Conservation (phyloP, 306 rosid genomes). For the Abrus precatorius region DNA sequence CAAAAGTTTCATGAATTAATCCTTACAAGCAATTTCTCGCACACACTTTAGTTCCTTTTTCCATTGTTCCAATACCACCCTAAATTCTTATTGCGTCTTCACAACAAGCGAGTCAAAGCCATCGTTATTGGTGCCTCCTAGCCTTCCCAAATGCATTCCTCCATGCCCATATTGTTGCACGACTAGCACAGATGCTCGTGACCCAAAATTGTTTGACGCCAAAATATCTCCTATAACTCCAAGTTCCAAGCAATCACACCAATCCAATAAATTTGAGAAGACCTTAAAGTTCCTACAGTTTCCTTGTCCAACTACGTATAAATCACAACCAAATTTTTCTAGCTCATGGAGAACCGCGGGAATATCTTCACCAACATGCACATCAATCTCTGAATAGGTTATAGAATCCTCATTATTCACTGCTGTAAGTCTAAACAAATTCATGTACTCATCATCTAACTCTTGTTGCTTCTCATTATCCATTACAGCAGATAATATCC, state of each 20-base stretch:
- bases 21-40: background rate
- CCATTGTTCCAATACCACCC: too few relatives aligned
- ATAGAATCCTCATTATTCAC: constrained; percentile 46
- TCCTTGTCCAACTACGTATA: constrained; percentile 68
- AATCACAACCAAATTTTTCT: constrained; percentile 46
- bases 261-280: constrained; percentile 45
- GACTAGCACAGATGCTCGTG: constrained; percentile 57
- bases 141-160: constrained; percentile 27
- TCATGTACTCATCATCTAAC: constrained; percentile 56
- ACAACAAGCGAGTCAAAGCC: constrained; percentile 19
- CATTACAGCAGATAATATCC: constrained; percentile 19
- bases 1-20: too few relatives aligned
- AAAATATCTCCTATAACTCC: constrained; percentile 64
- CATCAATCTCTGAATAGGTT: constrained; percentile 49
- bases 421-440: constrained; percentile 46
- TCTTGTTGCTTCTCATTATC: constrained; percentile 46
- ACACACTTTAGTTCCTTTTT: background rate
- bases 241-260: constrained; percentile 65
- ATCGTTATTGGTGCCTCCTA: background rate
- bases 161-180: constrained; percentile 64
- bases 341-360: constrained; percentile 42
- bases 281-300: constrained; percentile 33
- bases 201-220: constrained; percentile 53
- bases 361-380: constrained; percentile 51
- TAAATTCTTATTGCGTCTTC: background rate